Conservation (phyloP, 441 rosid species). For the Adansonia grandidieri region DNA sequence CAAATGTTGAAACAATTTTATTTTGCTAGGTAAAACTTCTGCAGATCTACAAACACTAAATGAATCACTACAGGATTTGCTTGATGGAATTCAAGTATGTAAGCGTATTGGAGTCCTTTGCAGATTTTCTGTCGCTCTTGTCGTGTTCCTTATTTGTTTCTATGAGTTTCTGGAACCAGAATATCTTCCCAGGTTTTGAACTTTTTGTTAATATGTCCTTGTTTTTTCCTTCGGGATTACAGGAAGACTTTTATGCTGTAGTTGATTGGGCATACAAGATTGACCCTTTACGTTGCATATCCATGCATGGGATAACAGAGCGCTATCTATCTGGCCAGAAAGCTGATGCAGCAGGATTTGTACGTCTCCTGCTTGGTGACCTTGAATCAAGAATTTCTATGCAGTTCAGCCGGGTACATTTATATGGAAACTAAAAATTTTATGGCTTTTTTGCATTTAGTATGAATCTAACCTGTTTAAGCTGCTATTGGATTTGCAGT, state of each 20-base stretch:
- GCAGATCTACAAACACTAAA: conserved; percentile 74
- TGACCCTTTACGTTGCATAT: conserved; percentile 97
- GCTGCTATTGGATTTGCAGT: conserved; percentile 53
- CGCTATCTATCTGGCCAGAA: conserved; percentile 97
- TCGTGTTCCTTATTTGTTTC: background rate
- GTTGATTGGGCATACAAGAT: conserved; percentile 99
- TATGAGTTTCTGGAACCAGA: conserved; percentile 19
- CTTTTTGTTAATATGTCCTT: background rate
- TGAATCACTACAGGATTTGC: conserved; percentile 96
- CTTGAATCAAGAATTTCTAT: conserved; percentile 89
- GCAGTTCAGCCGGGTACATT: conserved; percentile 90
- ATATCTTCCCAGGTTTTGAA: conserved; percentile 17
- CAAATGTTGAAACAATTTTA: conserved; percentile 26
- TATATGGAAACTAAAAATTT: conserved; percentile 23
- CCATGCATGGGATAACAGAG: conserved; percentile 99
- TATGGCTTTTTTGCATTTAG: conserved; percentile 8
- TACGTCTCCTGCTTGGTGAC: conserved; percentile 96
- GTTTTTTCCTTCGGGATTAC: conserved; percentile 38
- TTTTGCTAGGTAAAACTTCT: conserved; percentile 64
- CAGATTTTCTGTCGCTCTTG: background rate
- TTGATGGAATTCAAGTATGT: conserved; percentile 91
- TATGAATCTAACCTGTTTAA: conserved; percentile 28
- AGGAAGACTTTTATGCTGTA: conserved; percentile 99
- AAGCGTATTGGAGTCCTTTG: background rate
- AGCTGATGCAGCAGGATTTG: conserved; percentile 99